Conservation (phyloP, 768 basidiomycete genomes). For the Gloeostereum incarnatum region DNA sequence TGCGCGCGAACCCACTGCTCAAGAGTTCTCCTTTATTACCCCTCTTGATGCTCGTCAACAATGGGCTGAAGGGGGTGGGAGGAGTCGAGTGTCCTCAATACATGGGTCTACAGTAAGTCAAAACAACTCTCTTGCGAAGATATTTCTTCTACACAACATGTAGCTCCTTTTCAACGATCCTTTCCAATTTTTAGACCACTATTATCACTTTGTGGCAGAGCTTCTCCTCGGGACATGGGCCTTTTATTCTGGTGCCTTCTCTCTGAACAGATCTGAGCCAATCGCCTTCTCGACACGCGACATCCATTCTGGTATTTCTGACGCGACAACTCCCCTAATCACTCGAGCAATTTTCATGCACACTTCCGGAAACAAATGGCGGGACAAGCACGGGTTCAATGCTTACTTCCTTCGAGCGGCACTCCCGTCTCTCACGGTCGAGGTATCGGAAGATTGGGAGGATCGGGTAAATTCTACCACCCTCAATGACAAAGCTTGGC, state of each 20-base stretch:
- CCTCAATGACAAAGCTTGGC: constrained; percentile 40
- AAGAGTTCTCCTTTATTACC: constrained; percentile 53
- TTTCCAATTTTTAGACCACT: constrained; percentile 70
- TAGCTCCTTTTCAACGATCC: constrained; percentile 64
- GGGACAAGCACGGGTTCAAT: constrained; percentile 74
- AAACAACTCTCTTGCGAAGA: too few species aligned
- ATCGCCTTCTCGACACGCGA: constrained; percentile 12
- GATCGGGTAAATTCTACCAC: constrained; percentile 39
- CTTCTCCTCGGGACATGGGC: constrained; percentile 69
- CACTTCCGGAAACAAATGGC: constrained; percentile 49
- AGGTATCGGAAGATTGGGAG: constrained; percentile 61
- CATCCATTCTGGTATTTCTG: too few species aligned
- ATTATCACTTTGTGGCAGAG: constrained; percentile 84
- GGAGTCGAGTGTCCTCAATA: constrained; percentile 53
- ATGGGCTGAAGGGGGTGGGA: constrained; percentile 59
- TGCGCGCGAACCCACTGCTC: constrained; percentile 53
- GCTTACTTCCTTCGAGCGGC: constrained; percentile 65
- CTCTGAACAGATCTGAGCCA: too few species aligned
- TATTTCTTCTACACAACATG: too few species aligned
- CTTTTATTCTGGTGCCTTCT: constrained; percentile 53
- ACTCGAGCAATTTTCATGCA: constrained; percentile 68
- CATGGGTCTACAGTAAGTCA: constrained; percentile 69
- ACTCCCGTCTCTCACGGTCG: constrained; percentile 63
- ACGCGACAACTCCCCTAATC: constrained; percentile 40
- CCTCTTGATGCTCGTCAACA: constrained; percentile 46